A percentile compares a stretch with the other conserved stretches of the same genome.
Evolutionary conservation across 2,329 filamentous ascomycete species (phyloP).

Genomic region (Dothideomycetidae sp.): DNA sequence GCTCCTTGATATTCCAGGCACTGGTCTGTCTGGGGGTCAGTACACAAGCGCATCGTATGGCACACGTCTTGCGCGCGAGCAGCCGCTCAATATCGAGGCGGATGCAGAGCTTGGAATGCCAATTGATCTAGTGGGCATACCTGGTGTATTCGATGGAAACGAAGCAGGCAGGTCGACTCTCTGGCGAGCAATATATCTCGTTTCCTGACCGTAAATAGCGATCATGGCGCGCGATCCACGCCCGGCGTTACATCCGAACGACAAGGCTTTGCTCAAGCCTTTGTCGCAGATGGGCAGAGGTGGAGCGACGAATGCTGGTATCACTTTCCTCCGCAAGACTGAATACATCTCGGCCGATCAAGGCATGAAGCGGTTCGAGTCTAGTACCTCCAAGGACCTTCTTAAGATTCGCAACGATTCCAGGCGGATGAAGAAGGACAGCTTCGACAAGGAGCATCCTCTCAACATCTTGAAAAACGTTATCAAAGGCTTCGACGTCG

Average conservation of each 20-base stretch:
- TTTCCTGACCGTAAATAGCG: slow-evolving; percentile 14
- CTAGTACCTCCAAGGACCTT: slow-evolving; percentile 39
- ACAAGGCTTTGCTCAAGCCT: slow-evolving; percentile 69
- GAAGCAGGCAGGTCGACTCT: slow-evolving; percentile 60
- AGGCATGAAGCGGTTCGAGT: slow-evolving; percentile 32
- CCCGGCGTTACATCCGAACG: slow-evolving; percentile 64
- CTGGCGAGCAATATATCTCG: not conserved
- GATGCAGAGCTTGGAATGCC: slow-evolving; percentile 98
- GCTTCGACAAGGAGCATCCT: slow-evolving; percentile 40
- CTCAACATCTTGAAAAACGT: slow-evolving; percentile 46
- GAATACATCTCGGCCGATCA: slow-evolving; percentile 67
- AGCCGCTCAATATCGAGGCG: slow-evolving; percentile 89
- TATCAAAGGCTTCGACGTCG: slow-evolving; percentile 50
- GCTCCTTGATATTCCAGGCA: slow-evolving; percentile 91
- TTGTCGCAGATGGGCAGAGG: slow-evolving; percentile 76
- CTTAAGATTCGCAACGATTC: slow-evolving; percentile 29
- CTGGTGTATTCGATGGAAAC: slow-evolving; percentile 86
- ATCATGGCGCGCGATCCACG: slow-evolving; percentile 55
- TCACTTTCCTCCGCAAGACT: slow-evolving; percentile 88
- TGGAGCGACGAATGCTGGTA: slow-evolving; percentile 58
- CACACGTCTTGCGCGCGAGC: slow-evolving; percentile 74
- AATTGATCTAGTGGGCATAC: slow-evolving; percentile 86
- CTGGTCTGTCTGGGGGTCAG: slow-evolving; percentile 69
- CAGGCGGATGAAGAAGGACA: slow-evolving; percentile 24
- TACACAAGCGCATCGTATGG: slow-evolving; percentile 87